Percentiles rank a stretch among this genome's conserved stretches.
phyloP scores from a whole-genome alignment of 805 yeast genomes.

The Candida manassasensis region DNA sequence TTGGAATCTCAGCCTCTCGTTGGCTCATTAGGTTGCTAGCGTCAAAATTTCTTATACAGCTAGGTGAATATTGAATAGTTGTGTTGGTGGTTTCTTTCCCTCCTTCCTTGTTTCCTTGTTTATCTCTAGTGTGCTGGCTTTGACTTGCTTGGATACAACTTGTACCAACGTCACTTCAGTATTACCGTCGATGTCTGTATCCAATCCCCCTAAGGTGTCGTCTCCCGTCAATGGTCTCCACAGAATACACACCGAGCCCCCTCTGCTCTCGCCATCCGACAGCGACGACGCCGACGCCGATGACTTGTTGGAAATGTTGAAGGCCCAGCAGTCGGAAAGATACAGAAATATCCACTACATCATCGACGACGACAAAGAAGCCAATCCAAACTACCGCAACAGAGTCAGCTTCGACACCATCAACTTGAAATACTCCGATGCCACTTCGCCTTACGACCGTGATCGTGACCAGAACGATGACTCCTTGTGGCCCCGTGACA shows the following conservation, averaged over 20 bases:
- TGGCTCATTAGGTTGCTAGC: too few relatives aligned
- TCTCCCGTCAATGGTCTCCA: not conserved
- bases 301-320: conserved; percentile 15
- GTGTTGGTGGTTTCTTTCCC: not conserved
- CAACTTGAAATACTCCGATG: conserved; percentile 27
- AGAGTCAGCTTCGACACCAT: conserved; percentile 55
- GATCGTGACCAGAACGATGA: conserved; percentile 9
- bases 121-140: not conserved
- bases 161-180: not conserved
- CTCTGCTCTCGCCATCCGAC: not conserved
- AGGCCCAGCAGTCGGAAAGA: conserved; percentile 14
- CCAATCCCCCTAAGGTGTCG: too few relatives aligned
- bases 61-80: too few relatives aligned
- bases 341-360: conserved; percentile 19
- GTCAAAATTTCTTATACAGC: not conserved
- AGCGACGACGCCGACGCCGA: not conserved
- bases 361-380: conserved; percentile 11
- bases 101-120: too few relatives aligned
- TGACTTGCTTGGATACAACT: not conserved
- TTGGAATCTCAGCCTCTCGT: too few relatives aligned
- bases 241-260: not conserved
- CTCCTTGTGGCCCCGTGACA: conserved; percentile 2
- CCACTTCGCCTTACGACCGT: conserved; percentile 12
- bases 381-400: conserved; percentile 15
- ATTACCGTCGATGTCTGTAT: not conserved